A percentile compares a stretch with the other conserved stretches of the same genome.
Evolutionary conservation across 1,284 basidiomycete species (phyloP).

Genomic region (Phellopilus nigrolimitatus): DNA sequence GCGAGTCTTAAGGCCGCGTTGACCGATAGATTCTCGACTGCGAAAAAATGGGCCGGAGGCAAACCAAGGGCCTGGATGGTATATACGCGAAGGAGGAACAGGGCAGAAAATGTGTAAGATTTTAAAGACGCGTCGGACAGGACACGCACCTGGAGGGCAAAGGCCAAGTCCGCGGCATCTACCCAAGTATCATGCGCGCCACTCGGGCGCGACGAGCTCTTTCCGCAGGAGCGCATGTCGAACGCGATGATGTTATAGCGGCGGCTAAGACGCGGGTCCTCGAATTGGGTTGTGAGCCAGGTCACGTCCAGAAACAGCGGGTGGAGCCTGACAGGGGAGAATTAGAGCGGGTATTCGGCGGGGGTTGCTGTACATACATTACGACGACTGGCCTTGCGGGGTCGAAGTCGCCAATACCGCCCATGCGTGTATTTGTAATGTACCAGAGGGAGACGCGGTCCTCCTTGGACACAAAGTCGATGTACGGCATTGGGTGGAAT

Average conservation of each 20-base stretch:
- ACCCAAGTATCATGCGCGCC: conserved; percentile 67
- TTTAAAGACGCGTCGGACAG: conserved; percentile 12
- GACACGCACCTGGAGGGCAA: conserved; percentile 51
- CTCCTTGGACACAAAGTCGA: conserved; percentile 56
- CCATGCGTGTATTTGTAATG: conserved; percentile 51
- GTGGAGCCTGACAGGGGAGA: conserved; percentile 37
- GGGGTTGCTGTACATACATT: conserved; percentile 28
- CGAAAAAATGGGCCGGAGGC: conserved; percentile 65
- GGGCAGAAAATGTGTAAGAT: background rate
- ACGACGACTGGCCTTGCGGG: conserved; percentile 58
- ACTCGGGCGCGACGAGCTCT: conserved; percentile 47
- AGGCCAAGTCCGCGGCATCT: conserved; percentile 67
- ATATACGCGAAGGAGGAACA: conserved; percentile 6
- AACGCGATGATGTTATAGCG: conserved; percentile 68
- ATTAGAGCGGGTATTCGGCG: background rate
- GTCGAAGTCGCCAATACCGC: conserved; percentile 61
- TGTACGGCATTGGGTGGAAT: conserved; percentile 53
- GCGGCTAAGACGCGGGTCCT: conserved; percentile 53
- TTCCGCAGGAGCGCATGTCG: conserved; percentile 66
- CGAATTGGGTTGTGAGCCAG: conserved; percentile 64
- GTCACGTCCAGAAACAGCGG: conserved; percentile 62
- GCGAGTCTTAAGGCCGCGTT: conserved; percentile 56
- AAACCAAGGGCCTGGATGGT: conserved; percentile 48
- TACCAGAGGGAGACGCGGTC: conserved; percentile 72
- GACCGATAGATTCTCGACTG: conserved; percentile 51